Percentiles rank a stretch among this genome's conserved stretches.
These are phyloP conservation scores for Cryomyces minteri DNA, from an alignment of 495 filamentous ascomycete species.

Conservation along the genomic window DNA sequence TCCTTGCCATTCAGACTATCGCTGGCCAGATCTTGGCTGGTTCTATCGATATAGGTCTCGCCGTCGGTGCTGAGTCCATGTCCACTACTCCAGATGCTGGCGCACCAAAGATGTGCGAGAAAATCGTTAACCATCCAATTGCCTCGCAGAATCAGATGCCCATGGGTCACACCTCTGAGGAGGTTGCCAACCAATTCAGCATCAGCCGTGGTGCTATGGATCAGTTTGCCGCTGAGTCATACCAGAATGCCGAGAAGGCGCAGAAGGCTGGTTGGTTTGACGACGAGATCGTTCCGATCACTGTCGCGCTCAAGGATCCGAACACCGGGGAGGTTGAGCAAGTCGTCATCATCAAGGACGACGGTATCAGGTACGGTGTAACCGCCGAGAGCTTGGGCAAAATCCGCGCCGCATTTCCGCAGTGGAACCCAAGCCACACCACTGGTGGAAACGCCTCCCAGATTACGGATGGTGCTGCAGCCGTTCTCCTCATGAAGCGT, in stretches of 20 bases:
- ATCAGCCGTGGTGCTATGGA: conserved; percentile 11
- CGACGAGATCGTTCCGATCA: conserved; percentile 12
- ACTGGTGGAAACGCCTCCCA: conserved; percentile 13
- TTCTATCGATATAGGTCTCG: conserved; percentile 52
- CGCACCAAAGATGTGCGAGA: no score
- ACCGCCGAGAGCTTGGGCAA: conserved; percentile 10
- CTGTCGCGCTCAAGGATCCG: background rate
- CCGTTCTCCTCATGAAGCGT: conserved; percentile 7
- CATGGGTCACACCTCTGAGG: conserved; percentile 14
- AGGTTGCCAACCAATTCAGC: conserved; percentile 9
- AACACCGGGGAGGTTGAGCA: no score
- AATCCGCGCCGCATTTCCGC: conserved; percentile 9
- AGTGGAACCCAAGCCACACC: conserved; percentile 3
- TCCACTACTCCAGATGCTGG: no score
- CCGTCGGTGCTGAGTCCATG: conserved; percentile 43
- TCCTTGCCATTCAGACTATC: conserved; percentile 50
- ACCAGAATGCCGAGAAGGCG: conserved; percentile 7
- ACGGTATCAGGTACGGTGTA: conserved; percentile 10
- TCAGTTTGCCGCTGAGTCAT: conserved; percentile 10
- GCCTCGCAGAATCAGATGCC: no score
- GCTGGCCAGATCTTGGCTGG: conserved; percentile 47
- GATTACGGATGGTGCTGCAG: conserved; percentile 12
- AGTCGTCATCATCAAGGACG: conserved; percentile 7
- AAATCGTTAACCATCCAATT: no score
- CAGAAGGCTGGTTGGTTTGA: conserved; percentile 12